Conservation (phyloP, 83 land plant species). For the Picea engelmannii region DNA sequence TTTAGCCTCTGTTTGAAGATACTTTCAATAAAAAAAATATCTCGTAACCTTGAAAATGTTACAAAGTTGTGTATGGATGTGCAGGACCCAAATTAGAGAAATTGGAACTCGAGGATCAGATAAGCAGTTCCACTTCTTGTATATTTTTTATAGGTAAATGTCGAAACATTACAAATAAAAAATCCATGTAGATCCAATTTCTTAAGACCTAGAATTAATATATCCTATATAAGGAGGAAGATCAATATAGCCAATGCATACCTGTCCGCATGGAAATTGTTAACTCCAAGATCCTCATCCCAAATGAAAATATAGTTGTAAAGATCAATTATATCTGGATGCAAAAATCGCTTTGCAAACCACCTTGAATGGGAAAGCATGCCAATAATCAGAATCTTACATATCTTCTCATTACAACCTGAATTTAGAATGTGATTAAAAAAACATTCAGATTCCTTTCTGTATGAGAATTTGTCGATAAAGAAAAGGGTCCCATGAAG, state of each 20-base stretch:
- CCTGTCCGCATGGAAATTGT: slow-evolving; percentile 46
- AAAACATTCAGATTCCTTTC: no score
- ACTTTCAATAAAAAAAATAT: neutral
- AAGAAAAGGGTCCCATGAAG: no score
- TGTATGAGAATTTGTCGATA: no score
- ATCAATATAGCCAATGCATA: slow-evolving; percentile 12
- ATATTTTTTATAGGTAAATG: neutral
- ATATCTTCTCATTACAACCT: no score
- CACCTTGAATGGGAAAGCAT: slow-evolving; percentile 41
- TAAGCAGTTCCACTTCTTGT: neutral
- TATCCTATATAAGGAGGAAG: neutral
- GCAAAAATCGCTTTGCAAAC: slow-evolving; percentile 92
- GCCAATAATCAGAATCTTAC: no score
- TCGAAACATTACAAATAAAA: no score
- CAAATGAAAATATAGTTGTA: slow-evolving; percentile 84
- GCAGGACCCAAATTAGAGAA: no score
- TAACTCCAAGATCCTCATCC: slow-evolving; percentile 62
- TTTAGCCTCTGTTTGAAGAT: neutral
- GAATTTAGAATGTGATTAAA: no score
- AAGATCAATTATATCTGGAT: slow-evolving; percentile 73
- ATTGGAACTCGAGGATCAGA: no score
- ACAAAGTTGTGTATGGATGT: no score
- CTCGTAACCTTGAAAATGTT: no score
- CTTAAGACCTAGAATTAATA: neutral
- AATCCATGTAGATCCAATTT: no score